Evolutionary conservation across 2,329 filamentous ascomycete genomes (phyloP), one percentile per base, ranked within the genome.

Genomic region (Aureobasidium sp.): DNA sequence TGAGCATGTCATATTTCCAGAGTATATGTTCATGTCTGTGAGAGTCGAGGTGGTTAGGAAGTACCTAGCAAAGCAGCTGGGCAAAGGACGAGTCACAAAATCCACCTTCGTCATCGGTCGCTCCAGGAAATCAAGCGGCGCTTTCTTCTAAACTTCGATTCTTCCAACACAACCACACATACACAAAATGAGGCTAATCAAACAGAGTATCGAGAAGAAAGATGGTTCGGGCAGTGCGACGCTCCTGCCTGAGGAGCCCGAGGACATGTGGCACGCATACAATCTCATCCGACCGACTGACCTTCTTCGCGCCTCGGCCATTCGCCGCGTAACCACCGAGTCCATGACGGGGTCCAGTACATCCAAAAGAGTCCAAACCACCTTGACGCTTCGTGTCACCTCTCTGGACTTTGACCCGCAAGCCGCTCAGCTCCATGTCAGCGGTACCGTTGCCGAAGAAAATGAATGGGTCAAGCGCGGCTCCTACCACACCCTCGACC

Each of bases 261-360:
- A 90, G 75, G 87, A 90, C 68, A 90, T 90, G 87, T 90, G 87
- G 87, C 87, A 89, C 70, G 83, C 85, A 66, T 89, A 86, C 78
- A 90, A 90, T 73, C 80, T 90, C 44, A 87, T 90, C 69, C 82
- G 85, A 61, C 81, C 84, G 5, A 77, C 76, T 64, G 87, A 90
- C 68, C 77, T 83, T 54, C 78, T 90, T 40, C 83, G 82, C 66
- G 86, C 86, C 63, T 83, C 81, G 61, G 86, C 87, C 37, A 77
- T 89, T 54, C 86, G 87, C 50, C 83, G 85, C 64, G 81, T 90
- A 5, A 82, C 81, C n/a, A 81, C 77, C 40, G 82, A 85, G 64
- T 81, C 82, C 14, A 77, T 79, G 33, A 83, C 84, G 8, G 86
- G 87, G 49, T 82, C 81, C 60, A 85, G 83, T 0, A 76, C 79